Evolutionary conservation across 1,284 basidiomycete species (phyloP).

Genomic region (Marasmius sp.): DNA sequence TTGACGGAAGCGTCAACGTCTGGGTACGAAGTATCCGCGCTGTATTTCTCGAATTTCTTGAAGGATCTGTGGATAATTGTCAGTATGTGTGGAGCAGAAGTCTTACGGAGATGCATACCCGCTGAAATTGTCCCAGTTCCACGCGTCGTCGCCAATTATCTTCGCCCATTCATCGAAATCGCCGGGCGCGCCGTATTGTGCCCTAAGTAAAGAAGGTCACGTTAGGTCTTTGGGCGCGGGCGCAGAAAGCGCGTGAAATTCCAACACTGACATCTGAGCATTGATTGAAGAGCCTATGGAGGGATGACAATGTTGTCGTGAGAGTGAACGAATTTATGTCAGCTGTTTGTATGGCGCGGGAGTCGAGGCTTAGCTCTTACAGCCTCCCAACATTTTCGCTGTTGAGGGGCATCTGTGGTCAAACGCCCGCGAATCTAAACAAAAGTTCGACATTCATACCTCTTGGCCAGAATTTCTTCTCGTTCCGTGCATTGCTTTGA

Average conservation of each 20-base stretch:
- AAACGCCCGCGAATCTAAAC: neutral
- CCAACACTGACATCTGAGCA: constrained; percentile 52
- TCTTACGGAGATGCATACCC: constrained; percentile 28
- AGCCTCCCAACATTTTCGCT: constrained; percentile 71
- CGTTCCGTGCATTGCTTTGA: constrained; percentile 46
- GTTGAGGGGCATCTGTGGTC: neutral
- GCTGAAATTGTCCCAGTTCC: constrained; percentile 60
- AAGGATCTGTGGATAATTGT: constrained; percentile 46
- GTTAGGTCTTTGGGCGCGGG: neutral
- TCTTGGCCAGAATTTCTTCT: constrained; percentile 58
- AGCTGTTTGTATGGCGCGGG: neutral
- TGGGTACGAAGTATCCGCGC: constrained; percentile 45
- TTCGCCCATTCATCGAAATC: constrained; percentile 71
- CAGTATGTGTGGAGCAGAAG: neutral
- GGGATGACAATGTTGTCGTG: neutral
- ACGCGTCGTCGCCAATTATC: constrained; percentile 53
- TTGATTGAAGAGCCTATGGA: constrained; percentile 61
- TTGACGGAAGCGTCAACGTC: constrained; percentile 43
- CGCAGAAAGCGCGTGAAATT: neutral
- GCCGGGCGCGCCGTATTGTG: constrained; percentile 64
- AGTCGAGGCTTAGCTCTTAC: constrained; percentile 36
- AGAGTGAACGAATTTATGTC: neutral
- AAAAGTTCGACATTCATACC: constrained; percentile 34
- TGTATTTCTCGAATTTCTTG: constrained; percentile 58
- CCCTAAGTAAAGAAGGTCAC: constrained; percentile 38